These are phyloP conservation scores for Diaporthe vaccinii DNA, from an alignment of 2,329 filamentous ascomycete genomes.

Conservation along the genomic window DNA sequence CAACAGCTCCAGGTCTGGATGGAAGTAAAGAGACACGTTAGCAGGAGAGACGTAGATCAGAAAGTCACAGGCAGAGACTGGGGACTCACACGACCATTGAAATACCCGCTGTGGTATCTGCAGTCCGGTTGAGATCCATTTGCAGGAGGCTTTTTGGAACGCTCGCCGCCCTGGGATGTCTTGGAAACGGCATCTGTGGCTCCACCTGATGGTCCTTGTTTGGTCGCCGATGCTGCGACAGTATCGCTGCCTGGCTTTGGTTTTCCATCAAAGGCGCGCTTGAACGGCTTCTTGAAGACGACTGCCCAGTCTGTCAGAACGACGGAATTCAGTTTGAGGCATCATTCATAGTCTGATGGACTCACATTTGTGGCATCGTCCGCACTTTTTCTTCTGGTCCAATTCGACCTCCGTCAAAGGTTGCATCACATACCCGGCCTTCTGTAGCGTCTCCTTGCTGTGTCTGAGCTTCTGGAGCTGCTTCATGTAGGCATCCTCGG, in stretches of 20 bases:
- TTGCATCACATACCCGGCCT: constrained; percentile 28
- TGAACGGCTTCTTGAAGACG: constrained; percentile 6
- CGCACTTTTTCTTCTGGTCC: constrained; percentile 22
- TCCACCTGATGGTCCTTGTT: neutral
- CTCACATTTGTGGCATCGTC: constrained; percentile 33
- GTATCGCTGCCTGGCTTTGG: constrained; percentile 12
- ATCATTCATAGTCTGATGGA: neutral
- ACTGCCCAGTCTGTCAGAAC: neutral
- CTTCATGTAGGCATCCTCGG: constrained; percentile 25
- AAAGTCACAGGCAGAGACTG: neutral
- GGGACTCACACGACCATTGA: constrained; percentile 23
- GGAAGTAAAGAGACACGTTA: neutral
- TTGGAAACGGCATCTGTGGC: neutral
- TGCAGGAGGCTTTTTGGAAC: neutral
- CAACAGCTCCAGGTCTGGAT: constrained; percentile 11
- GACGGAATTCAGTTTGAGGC: neutral
- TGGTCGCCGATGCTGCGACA: neutral
- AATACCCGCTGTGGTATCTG: constrained; percentile 6
- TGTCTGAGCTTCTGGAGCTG: constrained; percentile 2
- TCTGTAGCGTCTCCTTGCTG: constrained; percentile 14
- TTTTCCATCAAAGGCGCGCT: neutral
- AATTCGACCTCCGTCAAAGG: constrained; percentile 15
- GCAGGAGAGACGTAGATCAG: neutral
- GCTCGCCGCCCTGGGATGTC: neutral
- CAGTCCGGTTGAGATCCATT: neutral